A percentile compares a stretch with the other conserved stretches of the same genome.
Conservation (phyloP, 148 eudicot genomes). For the Heliosperma pusillum region DNA sequence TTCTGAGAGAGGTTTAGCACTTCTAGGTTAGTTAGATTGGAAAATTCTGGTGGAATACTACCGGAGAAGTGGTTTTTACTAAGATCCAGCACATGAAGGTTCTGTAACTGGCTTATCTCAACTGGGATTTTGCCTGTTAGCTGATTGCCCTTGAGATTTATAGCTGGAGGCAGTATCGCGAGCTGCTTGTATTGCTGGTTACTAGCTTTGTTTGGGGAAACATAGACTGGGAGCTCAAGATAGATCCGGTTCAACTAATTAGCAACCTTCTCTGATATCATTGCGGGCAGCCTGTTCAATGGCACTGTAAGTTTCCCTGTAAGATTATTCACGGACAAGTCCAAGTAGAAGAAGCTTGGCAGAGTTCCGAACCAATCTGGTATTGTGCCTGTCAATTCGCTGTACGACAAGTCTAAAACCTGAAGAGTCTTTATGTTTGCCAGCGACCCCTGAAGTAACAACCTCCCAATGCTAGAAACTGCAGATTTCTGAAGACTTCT, state of each 20-base stretch:
- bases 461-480: slow-evolving; percentile 1
- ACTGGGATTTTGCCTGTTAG: slow-evolving; percentile 57
- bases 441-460: slow-evolving; percentile 26
- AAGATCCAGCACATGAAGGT: slow-evolving; percentile 55
- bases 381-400: slow-evolving; percentile 48
- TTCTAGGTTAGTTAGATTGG: slow-evolving; percentile 55
- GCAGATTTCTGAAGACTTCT: background rate
- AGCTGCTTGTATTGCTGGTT: slow-evolving; percentile 52
- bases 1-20: slow-evolving; percentile 54
- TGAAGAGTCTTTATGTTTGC: slow-evolving; percentile 39
- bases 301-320: slow-evolving; percentile 45
- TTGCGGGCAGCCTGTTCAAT: slow-evolving; percentile 34
- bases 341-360: slow-evolving; percentile 57
- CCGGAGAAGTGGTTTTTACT: slow-evolving; percentile 58
- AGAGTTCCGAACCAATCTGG: slow-evolving; percentile 68
- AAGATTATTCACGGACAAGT: slow-evolving; percentile 50
- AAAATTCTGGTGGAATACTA: slow-evolving; percentile 55
- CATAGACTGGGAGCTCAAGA: slow-evolving; percentile 63
- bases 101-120: slow-evolving; percentile 52
- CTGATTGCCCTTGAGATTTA: slow-evolving; percentile 48
- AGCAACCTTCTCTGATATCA: slow-evolving; percentile 32
- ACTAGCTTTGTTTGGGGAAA: slow-evolving; percentile 40
- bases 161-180: slow-evolving; percentile 54
- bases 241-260: slow-evolving; percentile 32
- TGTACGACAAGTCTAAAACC: slow-evolving; percentile 56